phyloP scores from a whole-genome alignment of 129 eudicot genomes.

The Arctium minus region DNA sequence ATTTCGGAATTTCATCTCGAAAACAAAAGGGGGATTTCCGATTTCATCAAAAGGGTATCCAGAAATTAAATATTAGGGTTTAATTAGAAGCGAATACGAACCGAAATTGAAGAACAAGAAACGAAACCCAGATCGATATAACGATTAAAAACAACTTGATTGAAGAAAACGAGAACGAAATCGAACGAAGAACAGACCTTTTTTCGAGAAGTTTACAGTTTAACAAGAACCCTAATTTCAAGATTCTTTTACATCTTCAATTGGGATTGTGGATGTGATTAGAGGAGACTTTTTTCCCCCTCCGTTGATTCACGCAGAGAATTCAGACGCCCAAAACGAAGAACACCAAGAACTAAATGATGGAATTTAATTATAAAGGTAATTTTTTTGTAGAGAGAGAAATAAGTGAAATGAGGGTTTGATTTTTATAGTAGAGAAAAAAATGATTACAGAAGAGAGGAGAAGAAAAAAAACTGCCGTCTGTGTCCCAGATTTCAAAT shows the following conservation, averaged over 20 bases:
- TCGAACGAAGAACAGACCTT: slow-evolving; percentile 41
- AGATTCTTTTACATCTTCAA: slow-evolving; percentile 48
- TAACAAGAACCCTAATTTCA: slow-evolving; percentile 34
- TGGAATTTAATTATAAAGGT: not conserved
- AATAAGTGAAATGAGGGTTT: not conserved
- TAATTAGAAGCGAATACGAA: not conserved
- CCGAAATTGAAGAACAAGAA: not conserved
- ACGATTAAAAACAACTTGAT: slow-evolving; percentile 6
- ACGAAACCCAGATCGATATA: slow-evolving; percentile 15
- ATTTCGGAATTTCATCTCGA: not conserved
- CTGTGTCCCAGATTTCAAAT: slow-evolving; percentile 70
- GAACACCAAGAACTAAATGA: slow-evolving; percentile 15
- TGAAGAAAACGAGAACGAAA: slow-evolving; percentile 11
- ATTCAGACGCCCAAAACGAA: slow-evolving; percentile 37
- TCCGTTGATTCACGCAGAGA: slow-evolving; percentile 30
- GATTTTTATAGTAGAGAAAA: slow-evolving; percentile 17
- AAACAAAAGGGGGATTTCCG: slow-evolving; percentile 4
- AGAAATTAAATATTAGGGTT: not conserved
- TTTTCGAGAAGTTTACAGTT: slow-evolving; percentile 10
- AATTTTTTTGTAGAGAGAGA: slow-evolving; percentile 28
- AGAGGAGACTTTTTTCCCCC: slow-evolving; percentile 46
- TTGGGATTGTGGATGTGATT: slow-evolving; percentile 44
- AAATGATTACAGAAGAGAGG: slow-evolving; percentile 30
- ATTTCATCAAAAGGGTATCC: not conserved
- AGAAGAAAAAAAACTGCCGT: slow-evolving; percentile 64